A percentile compares a stretch with the other conserved stretches of the same genome.
Evolutionary conservation across 768 basidiomycete genomes (phyloP).

Genomic region (Amyloporia xantha): DNA sequence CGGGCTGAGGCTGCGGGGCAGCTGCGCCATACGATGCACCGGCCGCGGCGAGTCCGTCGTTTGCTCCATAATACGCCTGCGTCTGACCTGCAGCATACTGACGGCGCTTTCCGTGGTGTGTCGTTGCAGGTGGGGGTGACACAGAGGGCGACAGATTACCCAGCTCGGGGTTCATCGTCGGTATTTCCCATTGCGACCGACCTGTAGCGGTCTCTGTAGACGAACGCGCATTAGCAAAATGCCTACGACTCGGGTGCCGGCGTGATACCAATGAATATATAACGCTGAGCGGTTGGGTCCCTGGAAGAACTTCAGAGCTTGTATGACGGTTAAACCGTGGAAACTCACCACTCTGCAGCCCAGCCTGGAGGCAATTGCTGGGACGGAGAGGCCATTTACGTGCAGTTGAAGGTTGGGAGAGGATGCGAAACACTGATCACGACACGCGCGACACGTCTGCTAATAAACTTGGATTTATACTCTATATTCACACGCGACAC

Average conservation of each 20-base stretch:
- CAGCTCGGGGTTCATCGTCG: slow-evolving; percentile 33
- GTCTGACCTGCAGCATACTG: slow-evolving; percentile 95
- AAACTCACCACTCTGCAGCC: slow-evolving; percentile 81
- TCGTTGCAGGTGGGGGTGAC: slow-evolving; percentile 34
- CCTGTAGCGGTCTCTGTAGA: slow-evolving; percentile 73
- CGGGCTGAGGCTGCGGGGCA: slow-evolving; percentile 31
- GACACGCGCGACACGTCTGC: slow-evolving; percentile 3
- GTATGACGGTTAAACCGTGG: slow-evolving; percentile 3
- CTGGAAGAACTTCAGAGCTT: slow-evolving; percentile 32
- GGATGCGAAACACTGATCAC: background rate
- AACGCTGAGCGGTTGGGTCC: slow-evolving; percentile 75
- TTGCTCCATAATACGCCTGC: slow-evolving; percentile 71
- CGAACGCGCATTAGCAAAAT: too few species aligned
- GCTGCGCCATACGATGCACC: slow-evolving; percentile 40
- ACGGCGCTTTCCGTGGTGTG: slow-evolving; percentile 60
- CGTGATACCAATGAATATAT: slow-evolving; percentile 85
- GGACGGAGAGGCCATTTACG: slow-evolving; percentile 38
- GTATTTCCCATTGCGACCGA: slow-evolving; percentile 86
- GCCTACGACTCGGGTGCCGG: too few species aligned
- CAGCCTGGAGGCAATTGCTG: slow-evolving; percentile 86
- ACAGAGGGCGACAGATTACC: slow-evolving; percentile 24
- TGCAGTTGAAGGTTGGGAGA: slow-evolving; percentile 5
- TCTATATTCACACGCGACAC: too few species aligned
- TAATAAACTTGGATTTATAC: too few species aligned
- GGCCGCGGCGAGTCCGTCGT: slow-evolving; percentile 35